Conservation (phyloP, 306 rosid species). For the Malus fusca region DNA sequence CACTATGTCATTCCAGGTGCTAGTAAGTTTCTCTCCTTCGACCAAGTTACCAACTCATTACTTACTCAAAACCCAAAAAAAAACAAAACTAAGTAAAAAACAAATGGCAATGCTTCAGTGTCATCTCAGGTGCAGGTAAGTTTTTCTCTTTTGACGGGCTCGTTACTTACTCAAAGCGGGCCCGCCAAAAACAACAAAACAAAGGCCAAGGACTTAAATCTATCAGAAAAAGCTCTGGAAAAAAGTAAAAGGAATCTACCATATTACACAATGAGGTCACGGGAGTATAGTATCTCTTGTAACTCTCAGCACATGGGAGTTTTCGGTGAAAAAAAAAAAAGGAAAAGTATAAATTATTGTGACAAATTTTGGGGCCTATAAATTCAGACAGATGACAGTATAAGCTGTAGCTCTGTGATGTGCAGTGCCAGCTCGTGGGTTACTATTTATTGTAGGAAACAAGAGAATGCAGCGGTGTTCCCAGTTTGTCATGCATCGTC, state of each 20-base stretch:
- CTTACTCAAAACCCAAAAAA: background rate
- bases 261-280: constrained; percentile 33
- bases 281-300: constrained; percentile 25
- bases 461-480: background rate
- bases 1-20: too few relatives aligned
- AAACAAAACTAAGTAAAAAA: too few relatives aligned
- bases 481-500: too few relatives aligned
- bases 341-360: constrained; percentile 4
- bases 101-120: too few relatives aligned
- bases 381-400: constrained; percentile 4
- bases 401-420: background rate
- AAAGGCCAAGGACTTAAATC: constrained; percentile 25
- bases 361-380: constrained; percentile 5
- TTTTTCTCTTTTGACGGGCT: too few relatives aligned
- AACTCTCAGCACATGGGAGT: constrained; percentile 33
- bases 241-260: constrained; percentile 13
- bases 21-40: background rate
- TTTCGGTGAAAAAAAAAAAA: constrained; percentile 2
- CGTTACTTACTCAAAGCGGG: constrained; percentile 1
- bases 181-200: constrained; percentile 22
- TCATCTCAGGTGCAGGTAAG: too few relatives aligned
- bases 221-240: background rate
- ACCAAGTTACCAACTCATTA: background rate
- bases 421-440: constrained; percentile 7
- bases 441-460: background rate